Conservation (phyloP, 192 early-diverging fungal genomes). For the Gaertneriomyces sp. region DNA sequence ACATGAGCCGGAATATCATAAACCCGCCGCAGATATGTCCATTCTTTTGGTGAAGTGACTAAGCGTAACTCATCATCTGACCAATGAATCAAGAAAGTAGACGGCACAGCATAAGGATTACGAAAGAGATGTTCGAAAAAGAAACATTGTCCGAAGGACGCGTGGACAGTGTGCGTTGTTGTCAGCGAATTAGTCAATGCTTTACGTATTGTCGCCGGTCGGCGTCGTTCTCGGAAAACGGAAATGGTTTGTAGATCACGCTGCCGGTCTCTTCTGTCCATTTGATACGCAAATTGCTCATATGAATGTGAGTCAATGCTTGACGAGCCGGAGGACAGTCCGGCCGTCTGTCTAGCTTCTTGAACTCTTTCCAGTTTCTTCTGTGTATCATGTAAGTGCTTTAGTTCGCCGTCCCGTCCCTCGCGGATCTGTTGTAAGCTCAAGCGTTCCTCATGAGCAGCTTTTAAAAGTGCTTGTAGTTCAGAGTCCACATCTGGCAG, state of each 20-base stretch:
- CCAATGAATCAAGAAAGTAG: slow-evolving; percentile 45
- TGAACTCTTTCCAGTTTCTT: slow-evolving; percentile 27
- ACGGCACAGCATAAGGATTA: slow-evolving; percentile 44
- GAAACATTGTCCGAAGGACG: slow-evolving; percentile 42
- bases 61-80: slow-evolving; percentile 39
- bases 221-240: slow-evolving; percentile 35
- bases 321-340: not conserved
- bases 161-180: slow-evolving; percentile 29
- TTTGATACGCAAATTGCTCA: slow-evolving; percentile 23
- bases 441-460: slow-evolving; percentile 30
- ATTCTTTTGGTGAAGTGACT: slow-evolving; percentile 3
- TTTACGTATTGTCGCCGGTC: slow-evolving; percentile 23
- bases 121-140: slow-evolving; percentile 42
- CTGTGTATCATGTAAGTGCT: slow-evolving; percentile 24
- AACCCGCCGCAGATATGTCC: not conserved
- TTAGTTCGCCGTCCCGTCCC: slow-evolving; percentile 16
- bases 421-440: not conserved
- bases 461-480: slow-evolving; percentile 30
- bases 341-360: slow-evolving; percentile 8
- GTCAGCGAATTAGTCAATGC: slow-evolving; percentile 34
- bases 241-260: slow-evolving; percentile 43
- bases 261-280: slow-evolving; percentile 35
- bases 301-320: not conserved
- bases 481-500: slow-evolving; percentile 42
- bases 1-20: not conserved